Evolutionary conservation across 2,329 filamentous ascomycete genomes (phyloP).

Genomic region (Orbilia javanica): DNA sequence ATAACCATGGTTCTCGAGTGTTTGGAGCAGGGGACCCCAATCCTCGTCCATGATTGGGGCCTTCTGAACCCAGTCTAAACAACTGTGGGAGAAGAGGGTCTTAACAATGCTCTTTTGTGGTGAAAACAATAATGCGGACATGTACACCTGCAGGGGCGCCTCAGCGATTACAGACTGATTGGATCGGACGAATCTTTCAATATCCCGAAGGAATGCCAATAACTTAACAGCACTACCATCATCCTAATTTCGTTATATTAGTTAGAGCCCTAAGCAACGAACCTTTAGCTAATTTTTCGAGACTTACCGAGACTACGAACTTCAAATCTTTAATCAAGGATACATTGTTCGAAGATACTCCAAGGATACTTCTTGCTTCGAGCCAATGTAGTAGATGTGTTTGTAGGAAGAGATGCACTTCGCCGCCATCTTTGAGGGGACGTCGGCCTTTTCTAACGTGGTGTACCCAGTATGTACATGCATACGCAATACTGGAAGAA

Average conservation of each 20-base stretch:
- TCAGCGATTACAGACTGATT: slow-evolving; percentile 24
- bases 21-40: slow-evolving; percentile 7
- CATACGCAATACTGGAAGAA: slow-evolving; percentile 63
- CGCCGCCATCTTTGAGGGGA: not conserved
- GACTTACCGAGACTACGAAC: slow-evolving; percentile 17
- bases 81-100: slow-evolving; percentile 5
- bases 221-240: not conserved
- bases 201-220: slow-evolving; percentile 1
- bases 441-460: slow-evolving; percentile 9
- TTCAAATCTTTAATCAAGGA: not conserved
- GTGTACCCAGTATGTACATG: slow-evolving; percentile 27
- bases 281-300: not conserved
- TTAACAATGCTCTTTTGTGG: slow-evolving; percentile 11
- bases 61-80: not conserved
- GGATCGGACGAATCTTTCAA: slow-evolving; percentile 9
- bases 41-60: not conserved
- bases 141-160: slow-evolving; percentile 31
- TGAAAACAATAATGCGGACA: slow-evolving; percentile 30
- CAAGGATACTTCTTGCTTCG: slow-evolving; percentile 22
- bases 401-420: slow-evolving; percentile 9
- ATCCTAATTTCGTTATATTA: not conserved
- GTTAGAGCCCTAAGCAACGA: not conserved
- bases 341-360: slow-evolving; percentile 1
- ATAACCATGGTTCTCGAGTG: not conserved
- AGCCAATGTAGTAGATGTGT: slow-evolving; percentile 36